Conservation (phyloP, 2,329 filamentous ascomycete species). For the Lachnellula occidentalis region DNA sequence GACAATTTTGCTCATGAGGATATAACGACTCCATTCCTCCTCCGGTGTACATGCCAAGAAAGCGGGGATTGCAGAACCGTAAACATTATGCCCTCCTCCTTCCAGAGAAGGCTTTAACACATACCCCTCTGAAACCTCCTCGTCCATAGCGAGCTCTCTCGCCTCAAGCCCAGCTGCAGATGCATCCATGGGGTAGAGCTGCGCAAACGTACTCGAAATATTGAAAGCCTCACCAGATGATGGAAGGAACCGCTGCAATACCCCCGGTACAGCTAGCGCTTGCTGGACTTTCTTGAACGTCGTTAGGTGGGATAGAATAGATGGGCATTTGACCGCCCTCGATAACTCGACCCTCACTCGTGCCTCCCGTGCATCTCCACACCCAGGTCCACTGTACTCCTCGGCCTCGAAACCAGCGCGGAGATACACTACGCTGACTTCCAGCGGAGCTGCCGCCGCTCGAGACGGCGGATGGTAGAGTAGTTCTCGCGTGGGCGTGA, state of each 20-base stretch:
- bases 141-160: constrained; percentile 24
- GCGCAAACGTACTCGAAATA: constrained; percentile 34
- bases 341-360: constrained; percentile 35
- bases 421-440: constrained; percentile 39
- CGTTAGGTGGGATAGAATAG: constrained; percentile 36
- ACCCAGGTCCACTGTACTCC: constrained; percentile 32
- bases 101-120: constrained; percentile 41
- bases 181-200: constrained; percentile 33
- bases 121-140: constrained; percentile 24
- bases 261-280: constrained; percentile 31
- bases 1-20: constrained; percentile 38
- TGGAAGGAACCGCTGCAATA: constrained; percentile 32
- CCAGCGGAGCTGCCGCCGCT: constrained; percentile 19
- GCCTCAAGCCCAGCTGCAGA: constrained; percentile 28
- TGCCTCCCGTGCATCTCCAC: constrained; percentile 23
- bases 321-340: constrained; percentile 40
- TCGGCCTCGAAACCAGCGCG: constrained; percentile 37
- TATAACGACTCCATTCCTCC: constrained; percentile 31
- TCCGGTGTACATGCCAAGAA: constrained; percentile 29
- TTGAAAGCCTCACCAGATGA: constrained; percentile 22
- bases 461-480: constrained; percentile 32
- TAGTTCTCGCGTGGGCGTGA: constrained; percentile 30
- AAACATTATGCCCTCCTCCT: constrained; percentile 40
- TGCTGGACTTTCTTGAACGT: constrained; percentile 41
- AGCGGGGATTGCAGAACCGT: constrained; percentile 33